Evolutionary conservation across 2,329 filamentous ascomycete genomes (phyloP).

Genomic region (Gnomoniopsis smithogilvyi): DNA sequence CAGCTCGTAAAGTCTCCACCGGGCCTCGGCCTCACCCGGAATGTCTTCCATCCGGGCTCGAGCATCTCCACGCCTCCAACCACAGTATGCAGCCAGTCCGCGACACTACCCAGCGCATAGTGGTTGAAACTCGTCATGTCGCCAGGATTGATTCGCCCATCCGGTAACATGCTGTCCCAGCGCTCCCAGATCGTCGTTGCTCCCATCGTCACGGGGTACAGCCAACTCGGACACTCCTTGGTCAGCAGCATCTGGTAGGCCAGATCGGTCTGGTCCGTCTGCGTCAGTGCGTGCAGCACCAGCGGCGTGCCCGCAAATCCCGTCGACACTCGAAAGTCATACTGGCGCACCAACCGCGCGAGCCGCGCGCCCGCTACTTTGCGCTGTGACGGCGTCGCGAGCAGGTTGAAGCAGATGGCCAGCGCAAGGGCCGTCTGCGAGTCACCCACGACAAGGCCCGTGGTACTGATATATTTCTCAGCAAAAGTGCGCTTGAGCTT

Average conservation of each 20-base stretch:
- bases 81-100: conserved; percentile 33
- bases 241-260: conserved; percentile 48
- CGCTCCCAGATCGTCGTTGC: conserved; percentile 40
- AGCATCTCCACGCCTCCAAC: conserved; percentile 29
- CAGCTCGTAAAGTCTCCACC: conserved; percentile 23
- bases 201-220: conserved; percentile 36
- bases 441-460: conserved; percentile 22
- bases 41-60: conserved; percentile 28
- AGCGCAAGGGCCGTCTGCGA: conserved; percentile 28
- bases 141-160: conserved; percentile 34
- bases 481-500: conserved; percentile 24
- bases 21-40: conserved; percentile 27
- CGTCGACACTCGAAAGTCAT: conserved; percentile 8
- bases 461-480: conserved; percentile 23
- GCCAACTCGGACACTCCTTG: conserved; percentile 34
- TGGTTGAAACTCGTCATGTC: conserved; percentile 40
- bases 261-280: conserved; percentile 26
- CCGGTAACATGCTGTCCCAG: conserved; percentile 36
- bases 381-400: neutral
- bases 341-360: conserved; percentile 11
- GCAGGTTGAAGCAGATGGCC: conserved; percentile 25
- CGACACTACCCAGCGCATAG: conserved; percentile 37
- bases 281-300: conserved; percentile 17
- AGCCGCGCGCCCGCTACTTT: conserved; percentile 15
- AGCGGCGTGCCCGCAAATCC: conserved; percentile 19